A percentile compares a stretch with the other conserved stretches of the same genome.
Conservation (phyloP, 2,329 filamentous ascomycete genomes). For the Boeremia lycopersici region DNA sequence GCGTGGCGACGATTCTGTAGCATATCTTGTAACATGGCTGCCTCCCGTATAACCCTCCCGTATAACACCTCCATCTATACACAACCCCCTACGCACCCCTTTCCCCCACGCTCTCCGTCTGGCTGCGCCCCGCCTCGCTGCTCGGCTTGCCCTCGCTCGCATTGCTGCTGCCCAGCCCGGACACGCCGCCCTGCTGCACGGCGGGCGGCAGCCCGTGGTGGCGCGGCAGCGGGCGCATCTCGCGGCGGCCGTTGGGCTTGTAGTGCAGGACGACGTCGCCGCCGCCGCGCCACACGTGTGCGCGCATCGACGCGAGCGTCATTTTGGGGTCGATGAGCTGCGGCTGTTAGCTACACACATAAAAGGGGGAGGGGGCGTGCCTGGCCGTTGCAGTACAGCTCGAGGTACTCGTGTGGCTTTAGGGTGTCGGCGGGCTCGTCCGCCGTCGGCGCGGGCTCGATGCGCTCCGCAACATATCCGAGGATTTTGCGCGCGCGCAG, state of each 20-base stretch:
- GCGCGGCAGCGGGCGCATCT: conserved; percentile 48
- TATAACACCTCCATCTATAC: neutral
- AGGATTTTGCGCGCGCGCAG: conserved; percentile 93
- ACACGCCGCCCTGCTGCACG: conserved; percentile 14
- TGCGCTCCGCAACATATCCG: conserved; percentile 87
- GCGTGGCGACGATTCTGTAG: no score
- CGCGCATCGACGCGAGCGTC: conserved; percentile 90
- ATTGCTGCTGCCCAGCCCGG: conserved; percentile 26
- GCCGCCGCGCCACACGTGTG: conserved; percentile 93
- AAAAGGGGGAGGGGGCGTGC: conserved; percentile 59
- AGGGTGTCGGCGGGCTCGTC: conserved; percentile 58
- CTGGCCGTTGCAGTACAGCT: conserved; percentile 92
- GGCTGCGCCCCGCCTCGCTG: conserved; percentile 37
- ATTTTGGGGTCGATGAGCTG: conserved; percentile 76
- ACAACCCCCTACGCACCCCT: conserved; percentile 27
- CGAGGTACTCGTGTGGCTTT: conserved; percentile 89
- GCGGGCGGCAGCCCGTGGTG: conserved; percentile 21
- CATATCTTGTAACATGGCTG: no score
- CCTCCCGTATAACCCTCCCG: no score
- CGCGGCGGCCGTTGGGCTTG: conserved; percentile 86
- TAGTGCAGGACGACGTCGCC: conserved; percentile 91
- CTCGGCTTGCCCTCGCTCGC: conserved; percentile 43
- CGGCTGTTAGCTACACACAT: no score
- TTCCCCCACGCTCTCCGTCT: conserved; percentile 27
- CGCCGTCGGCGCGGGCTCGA: conserved; percentile 71